A percentile compares a stretch with the other conserved stretches of the same genome.
These are phyloP conservation scores for Solanum rostratum DNA, from an alignment of 257 asterid species.

Conservation along the genomic window DNA sequence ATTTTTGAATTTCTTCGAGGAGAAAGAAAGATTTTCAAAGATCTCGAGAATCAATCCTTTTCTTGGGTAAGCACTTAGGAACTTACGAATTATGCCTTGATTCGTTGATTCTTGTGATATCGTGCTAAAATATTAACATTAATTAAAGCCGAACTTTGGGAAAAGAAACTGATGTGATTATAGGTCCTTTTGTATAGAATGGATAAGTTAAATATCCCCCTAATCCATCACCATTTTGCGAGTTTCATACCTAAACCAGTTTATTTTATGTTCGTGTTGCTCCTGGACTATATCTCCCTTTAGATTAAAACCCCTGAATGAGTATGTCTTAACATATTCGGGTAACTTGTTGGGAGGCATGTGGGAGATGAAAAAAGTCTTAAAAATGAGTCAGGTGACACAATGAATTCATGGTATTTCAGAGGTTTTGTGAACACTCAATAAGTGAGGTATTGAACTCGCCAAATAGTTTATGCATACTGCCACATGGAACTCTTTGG, in stretches of 20 bases:
- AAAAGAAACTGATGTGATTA: background rate
- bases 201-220: background rate
- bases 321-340: background rate
- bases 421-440: background rate
- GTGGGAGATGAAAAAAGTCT: background rate
- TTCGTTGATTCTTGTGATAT: background rate
- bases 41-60: background rate
- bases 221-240: background rate
- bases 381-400: background rate
- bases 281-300: background rate
- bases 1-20: background rate
- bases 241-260: background rate
- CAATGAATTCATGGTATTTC: background rate
- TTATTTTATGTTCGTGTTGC: no score
- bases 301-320: background rate
- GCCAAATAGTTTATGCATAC: background rate
- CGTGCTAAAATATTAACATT: background rate
- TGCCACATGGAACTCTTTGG: background rate
- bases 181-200: background rate
- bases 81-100: background rate
- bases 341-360: background rate
- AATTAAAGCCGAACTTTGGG: background rate
- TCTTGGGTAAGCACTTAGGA: background rate
- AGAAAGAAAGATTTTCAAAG: background rate
- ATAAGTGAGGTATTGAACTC: background rate